Evolutionary conservation across 768 basidiomycete species (phyloP), one percentile per base, ranked within the genome.

Genomic region (Boletus subparvulus): DNA sequence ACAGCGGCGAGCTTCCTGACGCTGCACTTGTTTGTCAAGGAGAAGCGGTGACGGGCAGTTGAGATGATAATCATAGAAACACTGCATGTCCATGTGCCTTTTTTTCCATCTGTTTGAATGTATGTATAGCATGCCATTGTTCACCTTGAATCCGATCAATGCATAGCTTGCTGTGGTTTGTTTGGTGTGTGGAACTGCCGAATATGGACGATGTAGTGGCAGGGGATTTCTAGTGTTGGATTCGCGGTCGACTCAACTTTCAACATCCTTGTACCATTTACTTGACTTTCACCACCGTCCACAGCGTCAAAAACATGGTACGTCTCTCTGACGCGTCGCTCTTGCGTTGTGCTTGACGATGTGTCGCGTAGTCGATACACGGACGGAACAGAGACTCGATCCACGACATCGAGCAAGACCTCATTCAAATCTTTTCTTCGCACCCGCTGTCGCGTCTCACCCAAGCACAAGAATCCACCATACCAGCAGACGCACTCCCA

Each of bases 11-110:
- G 91, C 73, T 98, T 83, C 71, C 61, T 93, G 52, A 86, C 84
- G 46, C 76, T 98, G 28, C 91, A 96, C 67, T 86, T 87, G 72
- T 94, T 86, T 67, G 95, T 98, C 49, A 91, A 90, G 74, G 95
- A 98, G 78, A 79, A 70, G 56, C 71, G 71, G 54, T 71, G 60
- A 70, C 30, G 9, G 35, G 26, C n/a, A 42, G 56, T 40, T 28
- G 46, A 54, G 56, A 43, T 45, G 21, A 40, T n/a, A n/a, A n/a
- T 39, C 26, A 26, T 60, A 52, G 50, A 52, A 21, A 47, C 10
- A 40, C 32, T 32, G 49, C 54, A 6, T 30, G 21, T 19, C 35
- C 26, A 28, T 28, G 26, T 28, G 26, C 26, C 26, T 28, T 28
- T 28, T 42, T 19, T 6, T 28, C 7, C 9, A 33, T 26, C 10